Conservation (phyloP, 2,329 filamentous ascomycete species). For the Scytalidium sp. region DNA sequence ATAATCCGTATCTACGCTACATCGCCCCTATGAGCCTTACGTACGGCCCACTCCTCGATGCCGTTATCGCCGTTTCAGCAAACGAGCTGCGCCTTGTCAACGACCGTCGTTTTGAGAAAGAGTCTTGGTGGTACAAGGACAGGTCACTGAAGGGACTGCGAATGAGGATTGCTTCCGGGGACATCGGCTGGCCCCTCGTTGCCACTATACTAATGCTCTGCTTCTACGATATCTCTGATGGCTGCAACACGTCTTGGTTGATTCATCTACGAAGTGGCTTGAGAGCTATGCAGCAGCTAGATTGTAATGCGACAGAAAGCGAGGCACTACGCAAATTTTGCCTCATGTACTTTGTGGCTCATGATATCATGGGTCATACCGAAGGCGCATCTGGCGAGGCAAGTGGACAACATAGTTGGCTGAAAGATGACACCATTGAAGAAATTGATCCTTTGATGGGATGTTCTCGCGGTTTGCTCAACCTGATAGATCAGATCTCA, state of each 20-base stretch:
- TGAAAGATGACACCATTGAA: neutral
- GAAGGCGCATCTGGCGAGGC: neutral
- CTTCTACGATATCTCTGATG: constrained; percentile 1
- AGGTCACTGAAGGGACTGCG: neutral
- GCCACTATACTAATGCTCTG: neutral
- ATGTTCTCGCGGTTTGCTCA: constrained; percentile 1
- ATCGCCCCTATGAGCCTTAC: neutral
- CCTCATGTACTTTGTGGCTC: constrained; percentile 5
- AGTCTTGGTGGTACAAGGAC: neutral
- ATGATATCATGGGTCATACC: constrained; percentile 1
- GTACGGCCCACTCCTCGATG: neutral
- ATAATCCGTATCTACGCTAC: constrained; percentile 1
- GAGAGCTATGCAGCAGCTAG: neutral
- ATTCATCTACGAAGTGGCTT: constrained; percentile 1
- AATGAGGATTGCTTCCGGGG: neutral
- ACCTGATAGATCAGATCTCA: neutral
- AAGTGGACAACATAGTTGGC: neutral
- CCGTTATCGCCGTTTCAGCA: constrained; percentile 2
- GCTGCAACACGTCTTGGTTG: constrained; percentile 3
- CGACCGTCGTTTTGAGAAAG: constrained; percentile 1
- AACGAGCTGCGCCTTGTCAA: constrained; percentile 2
- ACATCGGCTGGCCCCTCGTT: neutral
- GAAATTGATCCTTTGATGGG: constrained; percentile 6
- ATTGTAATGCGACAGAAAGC: neutral
- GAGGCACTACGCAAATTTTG: neutral